A percentile compares a stretch with the other conserved stretches of the same genome.
Evolutionary conservation across 1,284 basidiomycete genomes (phyloP).

Genomic region (Ganoderma boninense): DNA sequence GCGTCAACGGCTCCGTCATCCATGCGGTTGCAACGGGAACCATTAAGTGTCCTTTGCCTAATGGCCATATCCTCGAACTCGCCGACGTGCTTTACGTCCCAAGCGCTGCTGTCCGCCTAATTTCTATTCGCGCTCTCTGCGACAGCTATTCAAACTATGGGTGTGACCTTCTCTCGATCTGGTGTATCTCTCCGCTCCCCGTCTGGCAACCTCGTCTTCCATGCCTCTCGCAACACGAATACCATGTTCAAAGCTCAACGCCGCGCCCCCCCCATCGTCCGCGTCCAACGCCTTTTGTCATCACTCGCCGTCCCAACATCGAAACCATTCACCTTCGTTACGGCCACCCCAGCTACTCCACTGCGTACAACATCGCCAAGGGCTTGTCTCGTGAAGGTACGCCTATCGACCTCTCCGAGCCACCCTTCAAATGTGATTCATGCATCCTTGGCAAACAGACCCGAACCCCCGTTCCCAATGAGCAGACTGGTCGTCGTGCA

Average conservation of each 20-base stretch:
- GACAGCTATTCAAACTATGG: slow-evolving; percentile 9
- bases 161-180: slow-evolving; percentile 6
- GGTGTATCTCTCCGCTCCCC: slow-evolving; percentile 10
- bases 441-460: slow-evolving; percentile 34
- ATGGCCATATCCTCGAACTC: slow-evolving; percentile 16
- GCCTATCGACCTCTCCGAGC: slow-evolving; percentile 36
- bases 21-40: slow-evolving; percentile 41
- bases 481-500: slow-evolving; percentile 26
- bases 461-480: slow-evolving; percentile 19
- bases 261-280: background rate
- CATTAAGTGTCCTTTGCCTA: slow-evolving; percentile 36
- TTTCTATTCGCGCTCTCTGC: slow-evolving; percentile 34
- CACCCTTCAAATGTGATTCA: slow-evolving; percentile 35
- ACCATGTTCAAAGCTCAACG: slow-evolving; percentile 5
- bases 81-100: slow-evolving; percentile 38
- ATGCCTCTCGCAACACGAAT: background rate
- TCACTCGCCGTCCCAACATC: slow-evolving; percentile 18
- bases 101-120: slow-evolving; percentile 33
- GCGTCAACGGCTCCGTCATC: slow-evolving; percentile 44
- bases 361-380: slow-evolving; percentile 40
- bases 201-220: slow-evolving; percentile 15
- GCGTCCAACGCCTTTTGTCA: background rate
- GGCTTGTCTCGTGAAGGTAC: slow-evolving; percentile 44
- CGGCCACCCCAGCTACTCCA: slow-evolving; percentile 41
- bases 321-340: slow-evolving; percentile 45